Percentiles rank a stretch among this genome's conserved stretches.
Evolutionary conservation across 331 rosid species (phyloP).

Genomic region (Quercus tomentella): DNA sequence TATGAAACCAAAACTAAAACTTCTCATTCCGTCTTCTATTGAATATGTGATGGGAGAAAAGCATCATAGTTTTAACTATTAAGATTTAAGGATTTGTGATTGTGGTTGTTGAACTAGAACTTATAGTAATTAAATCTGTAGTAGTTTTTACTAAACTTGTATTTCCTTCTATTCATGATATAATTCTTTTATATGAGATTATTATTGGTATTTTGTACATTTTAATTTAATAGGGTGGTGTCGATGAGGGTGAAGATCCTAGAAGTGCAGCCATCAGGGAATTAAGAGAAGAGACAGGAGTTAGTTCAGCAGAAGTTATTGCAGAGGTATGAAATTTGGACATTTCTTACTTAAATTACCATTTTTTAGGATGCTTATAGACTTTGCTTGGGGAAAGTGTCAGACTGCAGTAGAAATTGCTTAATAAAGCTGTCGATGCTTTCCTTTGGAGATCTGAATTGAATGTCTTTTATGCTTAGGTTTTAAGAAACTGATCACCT

Average conservation of each 20-base stretch:
- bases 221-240: slow-evolving; percentile 59
- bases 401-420: not conserved
- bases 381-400: not conserved
- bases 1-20: too few species aligned
- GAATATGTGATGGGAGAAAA: too few species aligned
- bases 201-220: not conserved
- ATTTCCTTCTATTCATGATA: slow-evolving; percentile 5
- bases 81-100: not conserved
- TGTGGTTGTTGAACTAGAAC: not conserved
- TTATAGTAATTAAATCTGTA: too few species aligned
- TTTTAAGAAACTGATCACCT: too few species aligned
- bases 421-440: not conserved
- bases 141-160: not conserved
- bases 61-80: not conserved
- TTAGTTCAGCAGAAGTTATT: slow-evolving; percentile 74
- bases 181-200: slow-evolving; percentile 9
- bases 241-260: slow-evolving; percentile 88
- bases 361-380: not conserved
- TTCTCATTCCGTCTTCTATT: too few species aligned
- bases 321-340: slow-evolving; percentile 50
- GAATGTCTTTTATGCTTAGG: not conserved
- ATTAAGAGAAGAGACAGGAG: slow-evolving; percentile 86
- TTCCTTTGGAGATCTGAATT: not conserved
- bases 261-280: slow-evolving; percentile 75
- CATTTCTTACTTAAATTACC: not conserved